phyloP scores from a whole-genome alignment of 495 filamentous ascomycete genomes.

The Hypoxylon lienhwacheense region DNA sequence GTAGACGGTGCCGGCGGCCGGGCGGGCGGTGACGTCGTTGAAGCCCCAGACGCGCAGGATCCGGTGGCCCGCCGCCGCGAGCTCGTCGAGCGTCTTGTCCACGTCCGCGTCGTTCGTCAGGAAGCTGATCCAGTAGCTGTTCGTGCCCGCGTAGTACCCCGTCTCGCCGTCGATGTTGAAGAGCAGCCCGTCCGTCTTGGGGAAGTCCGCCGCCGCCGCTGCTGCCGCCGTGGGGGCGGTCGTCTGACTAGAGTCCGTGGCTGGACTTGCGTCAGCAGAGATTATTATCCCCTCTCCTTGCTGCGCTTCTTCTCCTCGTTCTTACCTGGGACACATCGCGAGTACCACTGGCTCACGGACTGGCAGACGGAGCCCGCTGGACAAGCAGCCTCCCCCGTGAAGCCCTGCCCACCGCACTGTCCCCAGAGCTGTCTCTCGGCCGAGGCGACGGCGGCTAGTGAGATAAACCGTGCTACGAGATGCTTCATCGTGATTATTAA shows the following conservation, averaged over 20 bases:
- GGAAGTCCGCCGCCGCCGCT: constrained; percentile 7
- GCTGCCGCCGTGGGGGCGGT: background rate
- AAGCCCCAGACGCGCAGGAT: constrained; percentile 76
- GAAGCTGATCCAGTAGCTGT: constrained; percentile 76
- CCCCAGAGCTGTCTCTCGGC: constrained; percentile 37
- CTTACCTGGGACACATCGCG: constrained; percentile 46
- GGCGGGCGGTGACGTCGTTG: constrained; percentile 55
- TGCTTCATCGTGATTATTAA: constrained; percentile 32
- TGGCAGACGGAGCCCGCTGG: constrained; percentile 47
- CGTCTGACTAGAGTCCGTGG: background rate
- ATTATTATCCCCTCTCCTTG: constrained; percentile 8
- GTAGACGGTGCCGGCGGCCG: constrained; percentile 55
- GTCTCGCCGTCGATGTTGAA: constrained; percentile 66
- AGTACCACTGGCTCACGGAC: constrained; percentile 52
- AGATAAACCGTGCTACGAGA: constrained; percentile 21
- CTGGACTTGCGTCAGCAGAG: constrained; percentile 8
- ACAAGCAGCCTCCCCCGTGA: constrained; percentile 52
- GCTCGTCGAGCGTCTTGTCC: constrained; percentile 57
- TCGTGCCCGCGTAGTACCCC: constrained; percentile 68
- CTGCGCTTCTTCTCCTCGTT: background rate
- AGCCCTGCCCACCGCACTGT: constrained; percentile 55
- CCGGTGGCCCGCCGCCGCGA: constrained; percentile 59
- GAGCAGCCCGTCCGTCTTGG: constrained; percentile 34
- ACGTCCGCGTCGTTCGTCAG: constrained; percentile 65
- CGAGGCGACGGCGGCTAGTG: constrained; percentile 21